Base-by-base conservation (phyloP, 2,329 filamentous ascomycete genomes). In the Penicillium polonicum region DNA sequence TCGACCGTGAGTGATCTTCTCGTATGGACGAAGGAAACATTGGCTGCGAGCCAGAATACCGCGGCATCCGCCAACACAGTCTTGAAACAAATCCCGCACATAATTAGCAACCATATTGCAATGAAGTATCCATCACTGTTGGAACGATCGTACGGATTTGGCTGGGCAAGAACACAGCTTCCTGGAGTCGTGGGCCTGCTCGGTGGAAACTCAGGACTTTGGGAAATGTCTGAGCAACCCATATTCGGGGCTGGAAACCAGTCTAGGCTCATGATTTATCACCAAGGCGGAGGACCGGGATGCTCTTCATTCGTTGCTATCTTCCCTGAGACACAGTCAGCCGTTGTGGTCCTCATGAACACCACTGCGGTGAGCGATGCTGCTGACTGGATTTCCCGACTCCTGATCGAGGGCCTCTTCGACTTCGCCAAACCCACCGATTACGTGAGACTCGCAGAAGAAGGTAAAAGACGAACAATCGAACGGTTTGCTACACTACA, bases 1-100 rank as follows among this genome's bases (percentile, higher is more conserved):
- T 51, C 54, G 8, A 52, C 54, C 7, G 33, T 56, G n/a, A 56
- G 39, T 29, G 48, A 56, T 31, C 54, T 56, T 39, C 41, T 56
- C 21, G 6, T 17, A 43, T 56, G 48, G 54, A 5, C 48, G 9
- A 56, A 41, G 29, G 41, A 33, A 39, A 56, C 41, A 29, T 25
- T 56, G 23, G 31, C 23, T 45, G 54, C 54, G 9, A 36, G 54
- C 25, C 39, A 56, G 21, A 21, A 25, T 2, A 39, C 23, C 1
- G 19, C 6, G 13, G 25, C 10, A 36, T 15, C 27, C 6, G 2
- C 3, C 5, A 31, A 19, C 21, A 31, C 41, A 33, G 35, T 45
- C 12, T 38, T 56, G 46, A 56, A 39, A 38, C 48, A 56, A 23
- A 39, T 44, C 1, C 48, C 48, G 4, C 21, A 44, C 1, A 51